These are phyloP conservation scores for Ophiostoma tasmaniense DNA, from an alignment of 2,329 filamentous ascomycete species.

Conservation along the genomic window DNA sequence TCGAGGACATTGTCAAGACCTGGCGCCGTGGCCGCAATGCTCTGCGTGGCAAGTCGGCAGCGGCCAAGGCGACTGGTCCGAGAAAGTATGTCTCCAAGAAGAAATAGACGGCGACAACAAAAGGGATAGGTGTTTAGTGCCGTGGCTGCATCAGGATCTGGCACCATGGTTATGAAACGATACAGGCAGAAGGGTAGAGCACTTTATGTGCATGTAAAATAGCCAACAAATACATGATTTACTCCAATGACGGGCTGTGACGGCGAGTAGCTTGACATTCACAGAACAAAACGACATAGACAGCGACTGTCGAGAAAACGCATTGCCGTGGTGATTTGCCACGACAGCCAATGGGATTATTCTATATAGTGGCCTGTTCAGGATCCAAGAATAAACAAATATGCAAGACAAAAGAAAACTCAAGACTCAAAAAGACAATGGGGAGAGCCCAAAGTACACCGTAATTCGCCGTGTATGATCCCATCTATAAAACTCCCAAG, in stretches of 20 bases:
- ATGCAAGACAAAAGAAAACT: not conserved
- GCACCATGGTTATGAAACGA: not conserved
- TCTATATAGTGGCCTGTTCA: not conserved
- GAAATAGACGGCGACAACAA: conserved; percentile 5
- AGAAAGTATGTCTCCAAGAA: conserved; percentile 11
- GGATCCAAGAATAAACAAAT: not conserved
- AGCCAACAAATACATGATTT: not conserved
- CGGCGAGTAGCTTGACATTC: not conserved
- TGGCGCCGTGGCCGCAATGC: conserved; percentile 40
- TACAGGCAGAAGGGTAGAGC: not conserved
- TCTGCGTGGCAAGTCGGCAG: conserved; percentile 25
- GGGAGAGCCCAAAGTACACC: not conserved
- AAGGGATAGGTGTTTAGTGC: not conserved
- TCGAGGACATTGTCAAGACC: conserved; percentile 67
- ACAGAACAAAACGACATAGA: not conserved
- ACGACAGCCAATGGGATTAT: not conserved
- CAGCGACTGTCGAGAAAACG: not conserved
- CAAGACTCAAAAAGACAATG: not conserved
- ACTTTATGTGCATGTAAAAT: not conserved
- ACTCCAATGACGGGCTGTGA: not conserved
- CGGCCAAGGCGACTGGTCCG: conserved; percentile 14
- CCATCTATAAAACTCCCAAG: conserved; percentile 4
- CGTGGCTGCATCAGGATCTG: not conserved
- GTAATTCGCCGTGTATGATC: conserved; percentile 9
- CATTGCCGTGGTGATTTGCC: not conserved